These are phyloP conservation scores for Fonsecaea monophora DNA, from an alignment of 2,329 filamentous ascomycete genomes.

Conservation along the genomic window DNA sequence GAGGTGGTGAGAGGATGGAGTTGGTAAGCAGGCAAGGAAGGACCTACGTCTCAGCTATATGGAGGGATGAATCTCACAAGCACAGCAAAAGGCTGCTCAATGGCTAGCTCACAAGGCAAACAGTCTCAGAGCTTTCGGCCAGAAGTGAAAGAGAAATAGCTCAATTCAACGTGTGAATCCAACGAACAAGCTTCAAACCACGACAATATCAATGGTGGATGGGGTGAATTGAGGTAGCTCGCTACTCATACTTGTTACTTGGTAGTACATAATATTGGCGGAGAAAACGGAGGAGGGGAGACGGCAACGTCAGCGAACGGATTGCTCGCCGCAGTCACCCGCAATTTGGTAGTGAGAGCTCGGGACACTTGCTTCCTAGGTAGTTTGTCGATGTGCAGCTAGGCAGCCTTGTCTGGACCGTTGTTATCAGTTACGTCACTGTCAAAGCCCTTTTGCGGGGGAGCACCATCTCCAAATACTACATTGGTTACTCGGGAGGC, in stretches of 20 bases:
- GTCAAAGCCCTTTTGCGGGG: neutral
- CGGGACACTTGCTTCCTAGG: too few relatives aligned
- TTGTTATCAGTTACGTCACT: too few relatives aligned
- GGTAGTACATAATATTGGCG: neutral
- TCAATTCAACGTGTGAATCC: neutral
- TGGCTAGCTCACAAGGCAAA: neutral
- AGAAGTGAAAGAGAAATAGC: neutral
- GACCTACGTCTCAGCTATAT: neutral
- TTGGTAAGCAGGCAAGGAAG: neutral
- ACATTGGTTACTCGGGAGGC: neutral
- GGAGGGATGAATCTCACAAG: neutral
- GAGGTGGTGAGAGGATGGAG: neutral
- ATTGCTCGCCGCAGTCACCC: constrained; percentile 28
- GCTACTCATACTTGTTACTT: too few relatives aligned
- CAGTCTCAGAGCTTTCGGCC: neutral
- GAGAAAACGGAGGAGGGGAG: neutral
- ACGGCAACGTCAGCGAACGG: constrained; percentile 36
- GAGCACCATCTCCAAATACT: neutral
- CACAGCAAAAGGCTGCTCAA: neutral
- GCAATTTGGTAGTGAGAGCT: neutral
- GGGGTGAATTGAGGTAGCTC: neutral
- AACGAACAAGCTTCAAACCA: neutral
- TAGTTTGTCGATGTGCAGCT: neutral
- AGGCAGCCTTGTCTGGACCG: too few relatives aligned
- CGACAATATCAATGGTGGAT: neutral